Conservation (phyloP, 2,329 filamentous ascomycete genomes). For the Penicillium sp. region DNA sequence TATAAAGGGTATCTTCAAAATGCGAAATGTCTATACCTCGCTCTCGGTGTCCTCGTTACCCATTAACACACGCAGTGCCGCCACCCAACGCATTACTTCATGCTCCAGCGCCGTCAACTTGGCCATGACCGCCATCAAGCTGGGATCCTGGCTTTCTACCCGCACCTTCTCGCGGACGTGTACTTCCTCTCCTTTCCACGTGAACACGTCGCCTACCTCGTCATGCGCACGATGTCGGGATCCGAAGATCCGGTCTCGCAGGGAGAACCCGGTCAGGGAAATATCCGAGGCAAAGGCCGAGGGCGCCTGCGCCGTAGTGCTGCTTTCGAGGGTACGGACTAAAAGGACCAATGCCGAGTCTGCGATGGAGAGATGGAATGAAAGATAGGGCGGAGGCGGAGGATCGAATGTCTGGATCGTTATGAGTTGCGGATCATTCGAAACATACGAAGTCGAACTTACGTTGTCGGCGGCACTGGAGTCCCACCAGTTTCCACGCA, state of each 20-base stretch:
- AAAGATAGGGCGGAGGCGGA: constrained; percentile 64
- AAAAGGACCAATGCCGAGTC: constrained; percentile 69
- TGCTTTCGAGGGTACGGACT: constrained; percentile 68
- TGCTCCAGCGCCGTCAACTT: constrained; percentile 78
- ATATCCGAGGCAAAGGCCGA: constrained; percentile 71
- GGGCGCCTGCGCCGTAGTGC: constrained; percentile 54
- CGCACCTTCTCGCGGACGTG: constrained; percentile 85
- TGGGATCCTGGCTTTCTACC: constrained; percentile 86
- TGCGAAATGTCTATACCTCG: constrained; percentile 20
- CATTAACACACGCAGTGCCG: constrained; percentile 76
- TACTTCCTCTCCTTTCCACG: constrained; percentile 68
- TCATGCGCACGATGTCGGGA: constrained; percentile 64
- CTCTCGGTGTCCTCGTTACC: constrained; percentile 55
- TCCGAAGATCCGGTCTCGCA: constrained; percentile 57
- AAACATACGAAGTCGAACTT: constrained; percentile 28
- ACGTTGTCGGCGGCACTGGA: constrained; percentile 58
- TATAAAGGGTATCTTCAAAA: background rate
- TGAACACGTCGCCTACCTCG: constrained; percentile 75
- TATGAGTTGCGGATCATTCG: background rate
- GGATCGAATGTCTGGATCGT: constrained; percentile 56
- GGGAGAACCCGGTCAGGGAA: constrained; percentile 55
- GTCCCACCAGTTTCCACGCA: constrained; percentile 56
- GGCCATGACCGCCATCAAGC: constrained; percentile 74
- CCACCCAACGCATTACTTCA: constrained; percentile 66
- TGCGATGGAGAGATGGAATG: constrained; percentile 67